A percentile compares a stretch with the other conserved stretches of the same genome.
phyloP scores from a whole-genome alignment of 192 early-diverging fungal species.

The Linnemannia schmuckeri region DNA sequence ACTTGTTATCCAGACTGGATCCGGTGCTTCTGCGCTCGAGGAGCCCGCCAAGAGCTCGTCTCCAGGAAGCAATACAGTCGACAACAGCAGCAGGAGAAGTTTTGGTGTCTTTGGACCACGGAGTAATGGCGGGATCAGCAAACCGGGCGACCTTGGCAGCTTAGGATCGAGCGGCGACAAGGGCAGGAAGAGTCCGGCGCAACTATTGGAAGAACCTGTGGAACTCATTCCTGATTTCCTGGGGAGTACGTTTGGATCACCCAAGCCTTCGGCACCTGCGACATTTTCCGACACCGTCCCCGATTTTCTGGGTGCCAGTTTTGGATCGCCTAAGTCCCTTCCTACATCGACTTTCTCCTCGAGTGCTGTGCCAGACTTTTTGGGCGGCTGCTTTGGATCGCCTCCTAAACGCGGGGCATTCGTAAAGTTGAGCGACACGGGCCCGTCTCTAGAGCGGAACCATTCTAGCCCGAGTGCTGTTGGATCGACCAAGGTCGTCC shows the following conservation, averaged over 20 bases:
- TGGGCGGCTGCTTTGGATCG: background rate
- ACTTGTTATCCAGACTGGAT: background rate
- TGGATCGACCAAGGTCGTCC: slow-evolving; percentile 8
- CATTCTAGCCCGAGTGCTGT: background rate
- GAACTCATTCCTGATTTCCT: slow-evolving; percentile 33
- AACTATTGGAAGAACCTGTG: slow-evolving; percentile 6
- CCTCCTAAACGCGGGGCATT: background rate
- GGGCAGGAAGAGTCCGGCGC: background rate
- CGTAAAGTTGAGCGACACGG: background rate
- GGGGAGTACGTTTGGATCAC: slow-evolving; percentile 10
- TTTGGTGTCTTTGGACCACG: background rate
- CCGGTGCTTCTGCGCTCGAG: background rate
- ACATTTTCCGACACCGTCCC: background rate
- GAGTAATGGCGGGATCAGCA: background rate
- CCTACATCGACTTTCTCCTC: background rate
- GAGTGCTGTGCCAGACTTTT: slow-evolving; percentile 1
- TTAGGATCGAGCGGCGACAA: background rate
- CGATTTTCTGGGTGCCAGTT: background rate
- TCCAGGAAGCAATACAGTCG: slow-evolving; percentile 11
- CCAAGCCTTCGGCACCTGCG: background rate
- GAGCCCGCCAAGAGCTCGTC: background rate
- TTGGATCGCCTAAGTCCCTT: background rate
- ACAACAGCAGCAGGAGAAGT: slow-evolving; percentile 13
- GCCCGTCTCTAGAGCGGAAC: background rate
- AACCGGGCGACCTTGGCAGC: background rate